Conservation (phyloP, 371 early-diverging fungal genomes). For the Haplosporangium sp. region DNA sequence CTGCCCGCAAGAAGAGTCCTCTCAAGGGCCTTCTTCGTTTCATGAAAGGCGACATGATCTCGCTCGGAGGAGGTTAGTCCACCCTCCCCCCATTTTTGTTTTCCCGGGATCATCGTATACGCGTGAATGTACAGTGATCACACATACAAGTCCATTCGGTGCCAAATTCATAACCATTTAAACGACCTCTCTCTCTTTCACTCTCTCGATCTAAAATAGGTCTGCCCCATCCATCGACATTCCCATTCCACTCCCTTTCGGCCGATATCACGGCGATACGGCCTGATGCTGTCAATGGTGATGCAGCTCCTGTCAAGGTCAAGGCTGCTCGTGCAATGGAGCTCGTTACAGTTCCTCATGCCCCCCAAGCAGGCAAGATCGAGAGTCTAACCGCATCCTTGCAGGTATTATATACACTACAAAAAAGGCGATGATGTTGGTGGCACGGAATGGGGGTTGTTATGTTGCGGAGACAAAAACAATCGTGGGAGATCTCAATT, state of each 20-base stretch:
- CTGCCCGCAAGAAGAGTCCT: conserved; percentile 52
- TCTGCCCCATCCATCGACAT: conserved; percentile 65
- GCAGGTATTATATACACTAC: conserved; percentile 21
- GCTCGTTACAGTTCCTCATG: conserved; percentile 39
- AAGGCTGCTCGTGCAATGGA: neutral
- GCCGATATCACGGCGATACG: conserved; percentile 57
- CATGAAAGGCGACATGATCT: conserved; percentile 50
- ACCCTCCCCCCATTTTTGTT: neutral
- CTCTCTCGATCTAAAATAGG: conserved; percentile 37
- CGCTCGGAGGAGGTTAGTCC: conserved; percentile 48
- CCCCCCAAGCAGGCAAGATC: conserved; percentile 31
- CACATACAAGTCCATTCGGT: too few relatives aligned
- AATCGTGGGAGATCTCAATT: too few relatives aligned
- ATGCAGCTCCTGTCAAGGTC: neutral
- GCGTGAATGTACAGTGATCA: too few relatives aligned
- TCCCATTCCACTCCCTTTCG: conserved; percentile 63
- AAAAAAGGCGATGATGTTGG: too few relatives aligned
- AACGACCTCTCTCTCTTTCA: neutral
- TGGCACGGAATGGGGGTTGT: too few relatives aligned
- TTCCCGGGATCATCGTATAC: too few relatives aligned
- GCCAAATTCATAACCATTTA: too few relatives aligned
- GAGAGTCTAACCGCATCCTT: conserved; percentile 40
- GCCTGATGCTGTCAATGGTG: conserved; percentile 26
- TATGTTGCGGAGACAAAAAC: too few relatives aligned
- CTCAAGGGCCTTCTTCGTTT: conserved; percentile 41